Conservation (phyloP, 345 rosid species). For the Camelina sativa region DNA sequence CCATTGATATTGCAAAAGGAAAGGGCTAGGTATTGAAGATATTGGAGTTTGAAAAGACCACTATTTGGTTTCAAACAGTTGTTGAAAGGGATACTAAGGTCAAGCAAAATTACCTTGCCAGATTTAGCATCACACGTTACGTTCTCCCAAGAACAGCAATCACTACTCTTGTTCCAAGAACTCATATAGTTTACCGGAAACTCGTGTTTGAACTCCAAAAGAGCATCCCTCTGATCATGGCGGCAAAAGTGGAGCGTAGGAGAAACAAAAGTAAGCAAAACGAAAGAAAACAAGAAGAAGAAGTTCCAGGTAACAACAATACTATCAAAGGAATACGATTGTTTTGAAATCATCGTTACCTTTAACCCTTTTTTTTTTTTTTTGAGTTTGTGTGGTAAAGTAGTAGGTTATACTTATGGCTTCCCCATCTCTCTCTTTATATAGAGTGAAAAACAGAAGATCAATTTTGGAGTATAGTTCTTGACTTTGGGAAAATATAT, state of each 20-base stretch:
- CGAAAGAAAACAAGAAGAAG: neutral
- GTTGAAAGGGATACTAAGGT: neutral
- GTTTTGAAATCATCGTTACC: neutral
- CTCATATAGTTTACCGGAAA: neutral
- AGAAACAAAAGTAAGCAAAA: neutral
- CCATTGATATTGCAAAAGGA: neutral
- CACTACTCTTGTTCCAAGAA: neutral
- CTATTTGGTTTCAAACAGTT: slow-evolving; percentile 1
- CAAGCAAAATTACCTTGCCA: neutral
- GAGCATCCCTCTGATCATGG: neutral
- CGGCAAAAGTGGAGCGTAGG: neutral
- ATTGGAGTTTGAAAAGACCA: neutral
- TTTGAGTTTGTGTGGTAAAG: neutral
- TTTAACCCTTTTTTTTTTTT: neutral
- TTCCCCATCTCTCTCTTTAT: neutral
- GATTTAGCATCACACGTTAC: neutral
- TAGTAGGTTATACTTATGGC: neutral
- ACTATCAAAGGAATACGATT: neutral
- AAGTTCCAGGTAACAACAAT: neutral
- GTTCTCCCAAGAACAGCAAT: slow-evolving; percentile 14
- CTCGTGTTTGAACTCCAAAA: neutral
- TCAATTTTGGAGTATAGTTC: neutral
- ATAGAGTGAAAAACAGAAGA: neutral
- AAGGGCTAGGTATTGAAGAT: neutral
- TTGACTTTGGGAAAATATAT: neutral